Base-by-base conservation (phyloP, 768 basidiomycete species). In the Collybia sordida region DNA sequence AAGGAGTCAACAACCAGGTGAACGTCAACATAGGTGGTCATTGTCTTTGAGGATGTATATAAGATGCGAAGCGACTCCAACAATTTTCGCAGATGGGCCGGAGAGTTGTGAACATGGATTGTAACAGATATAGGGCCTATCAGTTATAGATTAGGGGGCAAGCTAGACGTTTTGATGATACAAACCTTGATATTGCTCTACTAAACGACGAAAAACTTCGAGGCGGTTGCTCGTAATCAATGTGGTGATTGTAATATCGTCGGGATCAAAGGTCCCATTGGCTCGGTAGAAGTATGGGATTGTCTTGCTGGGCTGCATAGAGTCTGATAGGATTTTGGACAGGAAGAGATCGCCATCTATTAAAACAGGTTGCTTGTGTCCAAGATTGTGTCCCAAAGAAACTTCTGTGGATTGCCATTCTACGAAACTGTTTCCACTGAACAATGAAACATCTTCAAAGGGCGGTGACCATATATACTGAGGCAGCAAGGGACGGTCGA, bases 181-280 rank as follows among this genome's bases (percentile, higher is more conserved):
- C 7, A 12, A 41, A 88, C 90, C 91, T 73, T 80, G 74, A 64
- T 93, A 92, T n/a, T 77, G 80, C 62, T 84, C 79, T 5, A 85
- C 86, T n/a, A 93, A 72, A 42, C 82, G 77, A 17, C 75, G 73
- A 57, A 93, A 82, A 24, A 86, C 86, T 39, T 81, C 72, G 64
- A 91, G 86, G 15, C 92, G 78, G 57, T 88, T 86, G 59, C 80
- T 82, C 2, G 92, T 93, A 28, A 93, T 85, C 25, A 93, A 75
- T 0, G 92, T 94, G 0, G 92, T 89, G 48, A 94, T 82, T 2
- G 92, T 93, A 45, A 94, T 82, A 53, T 92, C 90, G 31, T 86
- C 78, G 24, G 67, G 58, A 42, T 82, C 74, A 53, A 85, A 78
- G 9, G 60, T 56, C 2, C 77, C 79, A 9, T 75, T 73, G 2